These are phyloP conservation scores for Deakozyma indianensis DNA, from an alignment of 805 yeast genomes.

Conservation along the genomic window DNA sequence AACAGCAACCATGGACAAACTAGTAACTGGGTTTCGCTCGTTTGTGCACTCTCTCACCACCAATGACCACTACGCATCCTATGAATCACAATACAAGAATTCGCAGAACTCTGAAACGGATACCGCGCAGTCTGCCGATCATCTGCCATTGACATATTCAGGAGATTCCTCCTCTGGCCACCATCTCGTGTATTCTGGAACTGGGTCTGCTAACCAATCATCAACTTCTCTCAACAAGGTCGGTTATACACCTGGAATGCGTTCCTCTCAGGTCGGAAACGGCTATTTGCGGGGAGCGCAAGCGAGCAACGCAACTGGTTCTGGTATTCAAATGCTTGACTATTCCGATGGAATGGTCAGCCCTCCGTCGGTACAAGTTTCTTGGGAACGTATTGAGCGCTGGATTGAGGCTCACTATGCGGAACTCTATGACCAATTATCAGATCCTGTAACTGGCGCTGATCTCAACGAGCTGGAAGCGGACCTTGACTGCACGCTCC, in stretches of 20 bases:
- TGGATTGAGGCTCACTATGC: constrained; percentile 73
- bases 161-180: constrained; percentile 3
- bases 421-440: constrained; percentile 66
- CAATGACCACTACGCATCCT: constrained; percentile 25
- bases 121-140: constrained; percentile 11
- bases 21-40: constrained; percentile 11
- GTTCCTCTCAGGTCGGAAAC: constrained; percentile 20
- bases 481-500: constrained; percentile 62
- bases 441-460: constrained; percentile 62
- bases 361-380: constrained; percentile 48
- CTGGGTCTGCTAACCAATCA: constrained; percentile 4
- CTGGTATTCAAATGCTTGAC: constrained; percentile 23
- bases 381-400: constrained; percentile 81
- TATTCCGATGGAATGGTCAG: constrained; percentile 44
- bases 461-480: constrained; percentile 75
- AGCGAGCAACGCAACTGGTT: constrained; percentile 13
- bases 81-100: constrained; percentile 12
- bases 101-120: background rate
- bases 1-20: constrained; percentile 1
- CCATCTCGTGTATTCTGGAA: background rate
- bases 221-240: constrained; percentile 10
- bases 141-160: constrained; percentile 10
- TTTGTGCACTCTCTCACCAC: constrained; percentile 25
- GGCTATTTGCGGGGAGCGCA: constrained; percentile 18
- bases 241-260: constrained; percentile 22